Evolutionary conservation across 2,329 filamentous ascomycete genomes (phyloP).

Genomic region (Cladosporium oxysporum): DNA sequence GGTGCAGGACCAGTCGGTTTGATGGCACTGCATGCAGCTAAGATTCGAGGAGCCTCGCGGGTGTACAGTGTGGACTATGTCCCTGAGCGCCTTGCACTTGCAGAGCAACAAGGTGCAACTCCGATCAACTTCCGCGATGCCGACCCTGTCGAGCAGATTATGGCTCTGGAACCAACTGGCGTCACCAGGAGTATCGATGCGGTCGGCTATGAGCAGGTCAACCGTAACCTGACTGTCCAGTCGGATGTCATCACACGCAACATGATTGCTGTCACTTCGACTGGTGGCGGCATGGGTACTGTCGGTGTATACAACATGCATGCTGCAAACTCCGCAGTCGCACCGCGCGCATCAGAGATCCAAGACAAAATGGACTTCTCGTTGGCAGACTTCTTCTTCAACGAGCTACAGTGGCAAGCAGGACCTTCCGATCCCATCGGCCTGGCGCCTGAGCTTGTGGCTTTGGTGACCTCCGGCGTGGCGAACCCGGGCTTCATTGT

Average conservation of each 20-base stretch:
- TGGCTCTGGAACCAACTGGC: constrained; percentile 23
- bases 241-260: constrained; percentile 19
- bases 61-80: constrained; percentile 28
- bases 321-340: not conserved
- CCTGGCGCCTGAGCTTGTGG: constrained; percentile 12
- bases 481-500: constrained; percentile 20
- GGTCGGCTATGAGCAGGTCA: constrained; percentile 23
- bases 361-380: constrained; percentile 4
- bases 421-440: constrained; percentile 10
- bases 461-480: constrained; percentile 12
- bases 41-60: constrained; percentile 24
- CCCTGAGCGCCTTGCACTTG: constrained; percentile 22
- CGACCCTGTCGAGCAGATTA: constrained; percentile 25
- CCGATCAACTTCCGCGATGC: constrained; percentile 24
- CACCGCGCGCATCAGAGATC: constrained; percentile 5
- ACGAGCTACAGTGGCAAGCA: constrained; percentile 12
- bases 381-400: constrained; percentile 15
- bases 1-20: constrained; percentile 77
- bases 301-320: constrained; percentile 19
- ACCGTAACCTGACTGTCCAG: constrained; percentile 16
- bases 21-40: constrained; percentile 24
- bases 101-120: constrained; percentile 23
- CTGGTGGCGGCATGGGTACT: constrained; percentile 19
- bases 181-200: constrained; percentile 22
- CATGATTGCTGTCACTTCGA: constrained; percentile 15